These are phyloP conservation scores for Plasmodium inui DNA, from an alignment of 169 alveolate genomes.

Conservation along the genomic window DNA sequence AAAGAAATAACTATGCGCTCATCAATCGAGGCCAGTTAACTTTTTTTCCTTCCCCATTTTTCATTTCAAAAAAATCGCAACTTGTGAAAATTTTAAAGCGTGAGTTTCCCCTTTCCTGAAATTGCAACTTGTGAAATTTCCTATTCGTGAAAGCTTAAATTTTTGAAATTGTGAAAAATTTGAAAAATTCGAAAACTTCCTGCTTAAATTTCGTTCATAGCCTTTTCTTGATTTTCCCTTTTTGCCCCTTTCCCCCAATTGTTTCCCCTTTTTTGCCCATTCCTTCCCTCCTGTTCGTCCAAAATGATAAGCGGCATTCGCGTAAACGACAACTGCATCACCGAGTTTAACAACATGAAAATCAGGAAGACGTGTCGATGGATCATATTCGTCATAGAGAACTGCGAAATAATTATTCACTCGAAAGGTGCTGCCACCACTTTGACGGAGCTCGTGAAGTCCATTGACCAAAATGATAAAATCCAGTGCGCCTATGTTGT, in stretches of 20 bases:
- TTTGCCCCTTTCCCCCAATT: background rate
- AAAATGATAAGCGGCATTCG: conserved; percentile 87
- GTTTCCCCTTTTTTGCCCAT: background rate
- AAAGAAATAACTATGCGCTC: background rate
- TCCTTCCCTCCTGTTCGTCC: background rate
- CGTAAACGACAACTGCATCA: conserved; percentile 82
- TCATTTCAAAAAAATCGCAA: conserved; percentile 9
- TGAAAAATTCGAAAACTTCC: conserved; percentile 5
- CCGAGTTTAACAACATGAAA: conserved; percentile 82
- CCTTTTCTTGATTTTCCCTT: background rate
- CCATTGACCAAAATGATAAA: conserved; percentile 58
- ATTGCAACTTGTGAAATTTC: background rate
- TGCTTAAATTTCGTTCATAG: background rate
- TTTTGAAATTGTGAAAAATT: background rate
- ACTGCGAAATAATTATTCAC: conserved; percentile 72
- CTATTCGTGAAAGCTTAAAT: conserved; percentile 1
- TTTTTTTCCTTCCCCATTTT: conserved; percentile 9
- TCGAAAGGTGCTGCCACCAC: conserved; percentile 58
- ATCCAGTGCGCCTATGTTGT: conserved; percentile 87
- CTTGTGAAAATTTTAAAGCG: conserved; percentile 8
- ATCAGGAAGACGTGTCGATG: conserved; percentile 81
- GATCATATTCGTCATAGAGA: conserved; percentile 80
- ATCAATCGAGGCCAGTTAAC: background rate
- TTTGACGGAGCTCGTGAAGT: conserved; percentile 38
- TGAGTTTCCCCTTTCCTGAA: background rate